Conservation (phyloP, 352 stramenopile species). For the Globisporangium takayamanum region DNA sequence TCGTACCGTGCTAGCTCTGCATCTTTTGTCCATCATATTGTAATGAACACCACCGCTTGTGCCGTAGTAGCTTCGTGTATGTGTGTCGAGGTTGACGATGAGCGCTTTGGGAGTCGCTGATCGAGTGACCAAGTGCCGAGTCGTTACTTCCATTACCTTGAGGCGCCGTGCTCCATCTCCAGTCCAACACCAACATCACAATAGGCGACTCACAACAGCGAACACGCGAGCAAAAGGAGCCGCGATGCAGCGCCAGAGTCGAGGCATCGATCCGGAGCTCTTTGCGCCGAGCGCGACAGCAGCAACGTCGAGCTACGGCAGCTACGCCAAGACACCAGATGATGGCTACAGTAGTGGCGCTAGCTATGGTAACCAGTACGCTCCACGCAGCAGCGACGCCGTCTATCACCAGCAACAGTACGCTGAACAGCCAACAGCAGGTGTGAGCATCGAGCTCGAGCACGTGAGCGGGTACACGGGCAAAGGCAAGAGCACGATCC, state of each 20-base stretch:
- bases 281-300: conserved; percentile 35
- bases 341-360: conserved; percentile 2
- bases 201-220: not conserved
- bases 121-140: too few relatives aligned
- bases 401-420: conserved; percentile 4
- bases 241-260: conserved; percentile 28
- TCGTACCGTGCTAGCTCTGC: conserved; percentile 28
- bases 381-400: conserved; percentile 10
- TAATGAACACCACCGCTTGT: too few relatives aligned
- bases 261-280: conserved; percentile 41
- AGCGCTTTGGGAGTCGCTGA: too few relatives aligned
- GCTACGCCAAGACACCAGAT: not conserved
- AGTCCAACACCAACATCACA: not conserved
- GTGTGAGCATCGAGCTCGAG: conserved; percentile 48
- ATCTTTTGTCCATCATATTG: not conserved
- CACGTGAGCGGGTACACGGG: conserved; percentile 57
- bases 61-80: too few relatives aligned
- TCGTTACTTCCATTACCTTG: too few relatives aligned
- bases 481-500: conserved; percentile 46
- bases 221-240: not conserved
- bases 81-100: too few relatives aligned
- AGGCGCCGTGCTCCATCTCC: too few relatives aligned
- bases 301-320: not conserved
- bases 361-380: conserved; percentile 5
- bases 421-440: not conserved